Conservation (phyloP, 352 stramenopile species). For the Globisporangium nunn region DNA sequence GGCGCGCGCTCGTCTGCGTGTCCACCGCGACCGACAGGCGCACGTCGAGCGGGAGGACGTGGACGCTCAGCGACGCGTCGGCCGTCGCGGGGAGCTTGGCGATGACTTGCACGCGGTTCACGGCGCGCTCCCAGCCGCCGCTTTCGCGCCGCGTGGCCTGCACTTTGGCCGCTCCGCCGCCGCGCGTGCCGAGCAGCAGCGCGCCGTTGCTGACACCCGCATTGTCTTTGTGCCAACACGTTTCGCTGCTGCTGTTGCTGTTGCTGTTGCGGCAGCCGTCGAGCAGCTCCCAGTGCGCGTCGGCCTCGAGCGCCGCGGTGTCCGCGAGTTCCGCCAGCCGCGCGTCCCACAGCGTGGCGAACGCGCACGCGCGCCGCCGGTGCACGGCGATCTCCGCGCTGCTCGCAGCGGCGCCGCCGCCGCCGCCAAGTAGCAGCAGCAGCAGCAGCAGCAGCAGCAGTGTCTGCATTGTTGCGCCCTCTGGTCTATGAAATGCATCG, state of each 20-base stretch:
- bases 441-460: neutral
- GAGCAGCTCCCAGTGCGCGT: slow-evolving; percentile 12
- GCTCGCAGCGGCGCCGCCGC: neutral
- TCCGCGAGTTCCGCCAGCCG: slow-evolving; percentile 9
- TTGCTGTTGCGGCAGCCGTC: slow-evolving; percentile 9
- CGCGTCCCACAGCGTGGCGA: slow-evolving; percentile 24
- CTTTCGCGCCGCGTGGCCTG: slow-evolving; percentile 1
- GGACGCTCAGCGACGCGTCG: slow-evolving; percentile 21
- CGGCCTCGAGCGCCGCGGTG: slow-evolving; percentile 15
- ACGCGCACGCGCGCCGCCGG: slow-evolving; percentile 23
- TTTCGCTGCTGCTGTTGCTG: neutral
- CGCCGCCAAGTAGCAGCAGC: neutral
- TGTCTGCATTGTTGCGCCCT: no score
- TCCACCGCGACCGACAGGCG: slow-evolving; percentile 22
- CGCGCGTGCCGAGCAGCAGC: slow-evolving; percentile 4
- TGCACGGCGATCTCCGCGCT: slow-evolving; percentile 16
- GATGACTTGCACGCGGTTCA: slow-evolving; percentile 7
- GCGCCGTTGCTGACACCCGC: slow-evolving; percentile 11
- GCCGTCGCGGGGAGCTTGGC: slow-evolving; percentile 6
- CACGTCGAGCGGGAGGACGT: slow-evolving; percentile 15
- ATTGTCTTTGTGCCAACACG: slow-evolving; percentile 15
- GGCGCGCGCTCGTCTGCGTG: neutral
- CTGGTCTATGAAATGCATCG: no score
- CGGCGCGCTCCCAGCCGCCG: slow-evolving; percentile 1
- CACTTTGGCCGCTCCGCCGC: slow-evolving; percentile 2